A percentile compares a stretch with the other conserved stretches of the same genome.
Evolutionary conservation across 148 eudicot species (phyloP).

Genomic region (Vaccinium macrocarpon): DNA sequence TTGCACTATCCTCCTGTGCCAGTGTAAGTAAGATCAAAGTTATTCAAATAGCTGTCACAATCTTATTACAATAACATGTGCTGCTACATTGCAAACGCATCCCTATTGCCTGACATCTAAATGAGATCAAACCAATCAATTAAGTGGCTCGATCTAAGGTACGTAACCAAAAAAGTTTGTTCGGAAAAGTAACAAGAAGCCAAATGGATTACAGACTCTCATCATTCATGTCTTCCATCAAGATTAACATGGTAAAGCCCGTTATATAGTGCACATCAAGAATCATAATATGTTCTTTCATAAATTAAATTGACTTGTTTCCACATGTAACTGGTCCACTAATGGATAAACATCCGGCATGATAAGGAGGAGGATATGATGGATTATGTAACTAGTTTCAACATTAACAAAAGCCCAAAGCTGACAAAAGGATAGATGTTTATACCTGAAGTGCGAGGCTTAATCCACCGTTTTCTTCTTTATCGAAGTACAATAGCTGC

Average conservation of each 20-base stretch:
- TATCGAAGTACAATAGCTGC: slow-evolving; percentile 90
- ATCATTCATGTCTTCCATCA: neutral
- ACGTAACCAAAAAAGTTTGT: neutral
- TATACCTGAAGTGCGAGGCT: slow-evolving; percentile 90
- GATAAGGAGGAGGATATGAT: neutral
- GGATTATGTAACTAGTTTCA: neutral
- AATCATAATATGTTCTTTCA: neutral
- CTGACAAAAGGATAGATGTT: neutral
- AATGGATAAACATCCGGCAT: neutral
- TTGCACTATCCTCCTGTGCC: slow-evolving; percentile 81
- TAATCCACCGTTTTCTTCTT: slow-evolving; percentile 79
- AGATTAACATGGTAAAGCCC: neutral
- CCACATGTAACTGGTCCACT: neutral
- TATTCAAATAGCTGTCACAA: slow-evolving; percentile 2
- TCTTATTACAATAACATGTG: neutral
- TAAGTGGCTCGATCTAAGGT: neutral
- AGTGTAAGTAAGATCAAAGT: slow-evolving; percentile 13
- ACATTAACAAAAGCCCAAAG: neutral
- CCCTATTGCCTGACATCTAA: neutral
- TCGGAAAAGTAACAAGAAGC: neutral
- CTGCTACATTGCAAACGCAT: neutral
- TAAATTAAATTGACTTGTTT: neutral
- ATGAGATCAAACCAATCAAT: neutral
- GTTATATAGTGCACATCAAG: neutral
- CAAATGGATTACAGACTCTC: neutral